These are phyloP conservation scores for Solanum hybrid DNA, from an alignment of 305 asterid species.

Conservation along the genomic window DNA sequence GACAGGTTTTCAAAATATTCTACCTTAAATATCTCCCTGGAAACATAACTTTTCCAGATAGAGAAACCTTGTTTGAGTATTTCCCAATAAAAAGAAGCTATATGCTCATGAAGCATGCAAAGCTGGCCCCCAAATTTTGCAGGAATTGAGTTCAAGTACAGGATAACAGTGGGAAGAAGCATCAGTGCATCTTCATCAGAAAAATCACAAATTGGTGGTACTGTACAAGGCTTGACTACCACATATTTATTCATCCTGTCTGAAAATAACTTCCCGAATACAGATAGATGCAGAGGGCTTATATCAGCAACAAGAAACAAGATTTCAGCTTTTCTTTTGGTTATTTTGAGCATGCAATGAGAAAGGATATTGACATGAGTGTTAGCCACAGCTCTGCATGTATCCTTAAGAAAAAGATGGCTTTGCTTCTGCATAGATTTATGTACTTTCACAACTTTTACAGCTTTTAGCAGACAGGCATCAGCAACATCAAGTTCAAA, in stretches of 20 bases:
- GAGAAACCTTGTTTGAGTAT: conserved; percentile 47
- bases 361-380: conserved; percentile 45
- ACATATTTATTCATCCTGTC: conserved; percentile 30
- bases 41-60: conserved; percentile 53
- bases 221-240: conserved; percentile 20
- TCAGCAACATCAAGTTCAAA: conserved; percentile 56
- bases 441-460: conserved; percentile 42
- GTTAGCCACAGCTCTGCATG: conserved; percentile 50
- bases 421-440: conserved; percentile 28
- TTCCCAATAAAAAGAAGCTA: conserved; percentile 40
- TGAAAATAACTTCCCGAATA: conserved; percentile 51
- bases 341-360: conserved; percentile 48
- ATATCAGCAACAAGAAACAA: conserved; percentile 47
- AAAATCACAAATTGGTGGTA: conserved; percentile 22
- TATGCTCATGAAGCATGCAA: conserved; percentile 27
- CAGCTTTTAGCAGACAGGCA: conserved; percentile 67
- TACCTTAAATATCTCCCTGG: conserved; percentile 34
- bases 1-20: conserved; percentile 34
- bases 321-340: conserved; percentile 50
- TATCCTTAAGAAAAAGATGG: conserved; percentile 38
- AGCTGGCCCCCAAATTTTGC: conserved; percentile 40
- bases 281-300: conserved; percentile 61
- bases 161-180: conserved; percentile 60
- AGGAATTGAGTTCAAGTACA: conserved; percentile 35
- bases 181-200: conserved; percentile 56